Conservation (phyloP, 768 basidiomycete species). For the Tulasnella sp. region DNA sequence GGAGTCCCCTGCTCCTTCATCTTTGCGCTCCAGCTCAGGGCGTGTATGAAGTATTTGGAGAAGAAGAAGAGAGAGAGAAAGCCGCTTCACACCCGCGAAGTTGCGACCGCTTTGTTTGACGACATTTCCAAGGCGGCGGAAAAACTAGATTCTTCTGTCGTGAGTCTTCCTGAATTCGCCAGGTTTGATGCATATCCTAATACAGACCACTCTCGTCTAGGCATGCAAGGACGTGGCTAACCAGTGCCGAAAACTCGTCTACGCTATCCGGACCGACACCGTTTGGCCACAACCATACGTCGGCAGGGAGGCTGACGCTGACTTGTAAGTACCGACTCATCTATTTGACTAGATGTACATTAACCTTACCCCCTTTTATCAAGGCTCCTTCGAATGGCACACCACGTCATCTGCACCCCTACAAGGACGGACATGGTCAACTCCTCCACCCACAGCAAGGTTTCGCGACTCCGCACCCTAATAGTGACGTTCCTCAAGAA, state of each 20-base stretch:
- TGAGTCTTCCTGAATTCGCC: not conserved
- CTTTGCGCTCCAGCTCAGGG: not conserved
- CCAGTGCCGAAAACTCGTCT: not conserved
- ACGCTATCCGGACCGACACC: not conserved
- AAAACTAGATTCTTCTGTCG: not conserved
- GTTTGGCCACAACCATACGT: not conserved
- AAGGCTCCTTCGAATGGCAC: not conserved
- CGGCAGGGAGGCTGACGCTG: not conserved
- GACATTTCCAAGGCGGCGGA: not conserved
- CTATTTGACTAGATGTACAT: not conserved
- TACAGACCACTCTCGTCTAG: not conserved
- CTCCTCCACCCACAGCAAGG: not conserved
- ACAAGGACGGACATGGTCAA: not conserved
- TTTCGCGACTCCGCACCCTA: not conserved
- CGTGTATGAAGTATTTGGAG: not conserved
- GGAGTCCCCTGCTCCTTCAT: not conserved
- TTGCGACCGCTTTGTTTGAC: not conserved
- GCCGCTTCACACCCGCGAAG: not conserved
- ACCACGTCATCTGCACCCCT: not conserved
- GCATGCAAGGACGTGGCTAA: not conserved
- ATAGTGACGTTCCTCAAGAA: not conserved
- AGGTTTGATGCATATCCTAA: not conserved
- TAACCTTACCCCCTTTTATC: not conserved
- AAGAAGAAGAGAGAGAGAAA: not conserved
- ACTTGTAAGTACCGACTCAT: not conserved